Base-by-base conservation (phyloP, 179 eudicot genomes). In the Pouteria campechiana region DNA sequence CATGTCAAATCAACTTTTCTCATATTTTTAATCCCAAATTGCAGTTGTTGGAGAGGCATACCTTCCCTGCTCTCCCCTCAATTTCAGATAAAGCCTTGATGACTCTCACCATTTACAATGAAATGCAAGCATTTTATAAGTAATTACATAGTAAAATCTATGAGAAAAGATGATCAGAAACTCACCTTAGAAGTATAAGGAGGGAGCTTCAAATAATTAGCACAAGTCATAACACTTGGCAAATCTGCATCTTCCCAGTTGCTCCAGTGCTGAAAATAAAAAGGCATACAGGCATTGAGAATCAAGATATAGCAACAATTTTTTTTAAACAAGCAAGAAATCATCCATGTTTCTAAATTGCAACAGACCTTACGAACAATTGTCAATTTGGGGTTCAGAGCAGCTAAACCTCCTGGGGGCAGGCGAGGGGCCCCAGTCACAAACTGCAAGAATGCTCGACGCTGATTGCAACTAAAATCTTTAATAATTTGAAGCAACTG, bases 161-260 rank as follows among this genome's bases (percentile, higher is more conserved):
- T n/a, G n/a, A n/a, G n/a, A n/a, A n/a, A n/a, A n/a, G n/a, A n/a
- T n/a, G n/a, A n/a, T n/a, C 21, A 45, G 32, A 17, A 10, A 37
- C 28, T 49, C 44, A 90, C 98, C 67, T 90, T 86, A 17, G 96
- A 72, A 25, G 94, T 74, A 66, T 86, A 90, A 25, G 96, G 84
- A 1, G 98, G 98, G 42, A 90, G 72, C 84, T 90, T 90, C 52
- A 90, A 63, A 68, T 86, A 90, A 46, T 86, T 90, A 49, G 96
- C 93, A 55, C 98, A 90, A 23, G 98, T 90, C 98, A 90, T 90
- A 57, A 87, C 98, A 36, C 98, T 90, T 0, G 98, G 98, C 60
- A 90, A 62, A 59, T 90, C 98, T 22, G 52, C 67, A 58, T 90
- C 94, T 1, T 64, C 66, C 28, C 64, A 50, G 46, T 48, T 63